A percentile compares a stretch with the other conserved stretches of the same genome.
These are phyloP conservation scores for Tylopilus intermedius DNA, from an alignment of 768 basidiomycete genomes.

Conservation along the genomic window DNA sequence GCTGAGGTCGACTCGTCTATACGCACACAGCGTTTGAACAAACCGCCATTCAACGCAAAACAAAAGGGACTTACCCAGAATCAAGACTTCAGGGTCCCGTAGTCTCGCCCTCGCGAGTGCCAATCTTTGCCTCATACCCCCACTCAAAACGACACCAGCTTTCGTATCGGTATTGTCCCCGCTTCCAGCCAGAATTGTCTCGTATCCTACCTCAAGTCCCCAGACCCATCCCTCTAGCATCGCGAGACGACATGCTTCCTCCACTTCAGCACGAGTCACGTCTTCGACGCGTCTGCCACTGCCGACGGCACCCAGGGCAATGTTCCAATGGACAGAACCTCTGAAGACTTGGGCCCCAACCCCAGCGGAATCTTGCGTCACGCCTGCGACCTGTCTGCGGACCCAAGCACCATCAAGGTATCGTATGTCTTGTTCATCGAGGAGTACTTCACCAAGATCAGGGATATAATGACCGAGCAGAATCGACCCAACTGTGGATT, in stretches of 20 bases:
- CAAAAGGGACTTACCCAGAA: slow-evolving; percentile 63
- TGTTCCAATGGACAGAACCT: slow-evolving; percentile 77
- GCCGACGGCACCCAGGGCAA: slow-evolving; percentile 70
- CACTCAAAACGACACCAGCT: slow-evolving; percentile 74
- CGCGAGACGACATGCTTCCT: slow-evolving; percentile 83
- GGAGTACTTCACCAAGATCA: slow-evolving; percentile 49
- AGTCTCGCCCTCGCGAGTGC: slow-evolving; percentile 85
- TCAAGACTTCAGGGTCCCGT: slow-evolving; percentile 80
- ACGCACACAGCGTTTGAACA: background rate
- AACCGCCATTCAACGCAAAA: background rate
- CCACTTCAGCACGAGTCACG: slow-evolving; percentile 64
- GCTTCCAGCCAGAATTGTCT: slow-evolving; percentile 53
- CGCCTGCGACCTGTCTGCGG: slow-evolving; percentile 64
- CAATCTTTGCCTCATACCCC: slow-evolving; percentile 88
- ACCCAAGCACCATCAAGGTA: slow-evolving; percentile 71
- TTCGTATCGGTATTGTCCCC: slow-evolving; percentile 38
- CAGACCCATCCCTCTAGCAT: slow-evolving; percentile 83
- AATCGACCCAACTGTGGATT: slow-evolving; percentile 64
- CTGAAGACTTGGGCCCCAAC: slow-evolving; percentile 52
- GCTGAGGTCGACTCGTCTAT: slow-evolving; percentile 79
- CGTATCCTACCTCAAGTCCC: slow-evolving; percentile 84
- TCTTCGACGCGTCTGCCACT: slow-evolving; percentile 40
- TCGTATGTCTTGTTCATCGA: slow-evolving; percentile 79
- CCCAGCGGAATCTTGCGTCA: slow-evolving; percentile 70
- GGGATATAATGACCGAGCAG: slow-evolving; percentile 72